Base-by-base conservation (phyloP, 2,329 filamentous ascomycete genomes). In the Xylaria sp. region DNA sequence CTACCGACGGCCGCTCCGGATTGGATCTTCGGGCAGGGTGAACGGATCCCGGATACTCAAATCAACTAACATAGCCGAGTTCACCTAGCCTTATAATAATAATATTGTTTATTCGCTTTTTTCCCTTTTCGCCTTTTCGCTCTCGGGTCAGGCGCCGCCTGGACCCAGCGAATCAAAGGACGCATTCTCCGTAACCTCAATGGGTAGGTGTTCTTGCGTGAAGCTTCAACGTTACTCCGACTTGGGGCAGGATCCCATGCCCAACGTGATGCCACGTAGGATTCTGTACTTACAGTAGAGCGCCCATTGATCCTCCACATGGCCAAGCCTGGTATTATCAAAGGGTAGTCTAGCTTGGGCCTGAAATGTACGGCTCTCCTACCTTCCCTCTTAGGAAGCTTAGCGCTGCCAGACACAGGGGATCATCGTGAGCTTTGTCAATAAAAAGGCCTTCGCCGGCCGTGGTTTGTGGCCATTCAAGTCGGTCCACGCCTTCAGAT, bases 311-410 rank as follows among this genome's bases (percentile, higher is more conserved):
- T 6, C 23, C 19, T 23, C n/a, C 21, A 21, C 29, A 17, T 21
- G 19, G 13, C 41, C 5, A 27, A 27, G 37, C 5, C 21, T 54
- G 40, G 43, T 37, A n/a, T 57, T 61, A 57, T n/a, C n/a, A n/a
- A n/a, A n/a, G n/a, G n/a, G n/a, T n/a, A n/a, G n/a, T n/a, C n/a
- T n/a, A n/a, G n/a, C n/a, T n/a, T n/a, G n/a, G n/a, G 53, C 48
- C 57, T 61, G 47, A 57, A 61, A 61, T 54, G 19, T 21, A 27
- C 19, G 15, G 9, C 35, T 15, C 9, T 8, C 35, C n/a, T 41
- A 61, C 59, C 59, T 61, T 61, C 59, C 59, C n/a, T 43, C 27
- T 57, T 61, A 19, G 54, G 59, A 61, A 61, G 48, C 54, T 57
- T 21, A 48, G 43, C 3, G 46, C 41, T 41, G 15, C 38, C 25